Evolutionary conservation across 768 basidiomycete species (phyloP), one percentile per base, ranked within the genome.

Genomic region (Leccinum arenicola): DNA sequence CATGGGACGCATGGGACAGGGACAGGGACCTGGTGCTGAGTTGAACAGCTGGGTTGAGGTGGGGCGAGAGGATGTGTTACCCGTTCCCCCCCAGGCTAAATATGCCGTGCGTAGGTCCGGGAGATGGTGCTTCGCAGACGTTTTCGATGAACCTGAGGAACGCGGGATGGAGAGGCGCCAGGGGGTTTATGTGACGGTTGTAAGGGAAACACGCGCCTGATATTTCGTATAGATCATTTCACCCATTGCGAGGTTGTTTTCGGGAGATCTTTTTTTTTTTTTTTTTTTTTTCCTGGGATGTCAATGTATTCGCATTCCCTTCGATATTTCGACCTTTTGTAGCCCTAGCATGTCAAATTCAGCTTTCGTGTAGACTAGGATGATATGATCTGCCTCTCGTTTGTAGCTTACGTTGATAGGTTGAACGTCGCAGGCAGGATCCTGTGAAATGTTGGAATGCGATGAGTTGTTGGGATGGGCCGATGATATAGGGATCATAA

Each of bases 141-240:
- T 50, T 40, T 54, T 23, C 35, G 25, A 12, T n/a, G 50, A n/a
- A 8, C 14, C 17, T 21, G 19, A 5, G 9, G 15, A 21, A 14
- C 38, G 15, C 11, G 5, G 29, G 19, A 36, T 17, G 10, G 59
- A 60, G 50, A 61, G 45, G 19, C 63, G 58, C 2, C 55, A 78
- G 62, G 68, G 72, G 55, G 73, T 82, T 45, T 75, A 75, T 63
- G 78, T 81, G 78, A 76, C 78, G 1, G 74, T 79, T 43, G 74
- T 78, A 29, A 76, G 74, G 55, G 80, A 81, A 59, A 75, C 73
- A 31, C 15, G 6, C 21, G 53, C 47, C 53, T 29, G 21, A 14
- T 29, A 4, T 2, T 3, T 25, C 15, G 25, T 2, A 17, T 48
- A 21, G 11, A 45, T 9, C 0, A 19, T 15, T 21, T 49, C 48